Conservation (phyloP, 805 yeast species). For the Saturnispora saitoi region DNA sequence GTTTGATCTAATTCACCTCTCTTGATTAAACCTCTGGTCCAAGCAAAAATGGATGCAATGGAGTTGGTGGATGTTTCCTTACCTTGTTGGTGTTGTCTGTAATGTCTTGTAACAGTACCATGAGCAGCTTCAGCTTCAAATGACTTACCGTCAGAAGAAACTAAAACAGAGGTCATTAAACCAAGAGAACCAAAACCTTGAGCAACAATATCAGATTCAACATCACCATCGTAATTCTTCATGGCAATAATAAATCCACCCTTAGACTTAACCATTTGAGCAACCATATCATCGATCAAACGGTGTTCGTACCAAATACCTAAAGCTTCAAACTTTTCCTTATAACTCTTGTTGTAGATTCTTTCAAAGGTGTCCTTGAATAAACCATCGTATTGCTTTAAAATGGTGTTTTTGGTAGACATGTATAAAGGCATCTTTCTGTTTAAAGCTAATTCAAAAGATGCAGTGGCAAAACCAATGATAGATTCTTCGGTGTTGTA, state of each 20-base stretch:
- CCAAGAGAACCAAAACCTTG: conserved; percentile 98
- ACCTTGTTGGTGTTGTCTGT: conserved; percentile 92
- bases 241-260: conserved; percentile 95
- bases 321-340: conserved; percentile 56
- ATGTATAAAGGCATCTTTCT: conserved; percentile 74
- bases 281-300: conserved; percentile 96
- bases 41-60: conserved; percentile 93
- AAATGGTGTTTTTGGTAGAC: conserved; percentile 90
- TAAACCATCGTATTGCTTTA: conserved; percentile 89
- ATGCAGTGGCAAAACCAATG: conserved; percentile 83
- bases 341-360: conserved; percentile 64
- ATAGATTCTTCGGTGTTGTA: conserved; percentile 93
- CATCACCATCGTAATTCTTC: conserved; percentile 98
- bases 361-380: conserved; percentile 90
- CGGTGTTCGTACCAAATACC: conserved; percentile 98
- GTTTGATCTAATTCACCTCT: conserved; percentile 86
- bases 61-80: conserved; percentile 96
- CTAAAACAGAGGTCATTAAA: conserved; percentile 92
- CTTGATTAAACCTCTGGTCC: conserved; percentile 90
- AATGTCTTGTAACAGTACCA: conserved; percentile 97
- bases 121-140: conserved; percentile 98
- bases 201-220: conserved; percentile 92
- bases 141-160: conserved; percentile 94
- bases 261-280: conserved; percentile 92
- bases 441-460: conserved; percentile 78